Evolutionary conservation across 2,329 filamentous ascomycete species (phyloP).

Genomic region (Coniosporium tulheliwenetii): DNA sequence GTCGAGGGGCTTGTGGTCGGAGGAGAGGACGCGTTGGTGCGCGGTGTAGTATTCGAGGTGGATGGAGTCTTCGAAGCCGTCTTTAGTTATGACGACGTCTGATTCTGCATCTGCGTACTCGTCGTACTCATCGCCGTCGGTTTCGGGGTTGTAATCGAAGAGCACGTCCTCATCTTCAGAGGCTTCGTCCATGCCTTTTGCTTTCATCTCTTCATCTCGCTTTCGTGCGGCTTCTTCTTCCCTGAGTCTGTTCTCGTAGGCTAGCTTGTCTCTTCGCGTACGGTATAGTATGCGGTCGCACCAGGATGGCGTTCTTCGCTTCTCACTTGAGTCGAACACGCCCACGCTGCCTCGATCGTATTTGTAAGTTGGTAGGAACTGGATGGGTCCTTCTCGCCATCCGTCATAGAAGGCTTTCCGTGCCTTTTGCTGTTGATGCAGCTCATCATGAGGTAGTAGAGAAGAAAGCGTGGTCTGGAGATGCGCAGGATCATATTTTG

Average conservation of each 20-base stretch:
- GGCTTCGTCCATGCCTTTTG: constrained; percentile 57
- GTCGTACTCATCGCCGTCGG: constrained; percentile 45
- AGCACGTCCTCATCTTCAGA: constrained; percentile 67
- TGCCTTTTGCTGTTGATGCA: constrained; percentile 55
- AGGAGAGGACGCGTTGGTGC: constrained; percentile 79
- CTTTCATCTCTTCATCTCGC: constrained; percentile 74
- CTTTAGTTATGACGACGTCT: constrained; percentile 39
- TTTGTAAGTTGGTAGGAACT: constrained; percentile 90
- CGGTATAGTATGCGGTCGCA: constrained; percentile 88
- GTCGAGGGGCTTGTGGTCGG: constrained; percentile 85
- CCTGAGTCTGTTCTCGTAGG: constrained; percentile 45
- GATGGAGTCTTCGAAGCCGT: constrained; percentile 40
- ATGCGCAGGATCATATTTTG: constrained; percentile 65
- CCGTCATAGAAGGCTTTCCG: constrained; percentile 80
- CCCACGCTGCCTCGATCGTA: constrained; percentile 91
- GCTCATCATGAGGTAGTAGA: constrained; percentile 77
- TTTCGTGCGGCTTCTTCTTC: constrained; percentile 53
- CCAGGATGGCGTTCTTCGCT: constrained; percentile 85
- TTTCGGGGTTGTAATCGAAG: constrained; percentile 80
- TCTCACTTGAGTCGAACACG: constrained; percentile 89
- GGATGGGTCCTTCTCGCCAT: constrained; percentile 78
- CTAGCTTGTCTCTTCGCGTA: constrained; percentile 53
- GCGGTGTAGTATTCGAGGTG: constrained; percentile 60
- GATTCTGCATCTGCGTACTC: constrained; percentile 35
- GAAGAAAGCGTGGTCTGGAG: constrained; percentile 80